A percentile compares a stretch with the other conserved stretches of the same genome.
Evolutionary conservation across 805 yeast species (phyloP).

Genomic region (Candida germanica): DNA sequence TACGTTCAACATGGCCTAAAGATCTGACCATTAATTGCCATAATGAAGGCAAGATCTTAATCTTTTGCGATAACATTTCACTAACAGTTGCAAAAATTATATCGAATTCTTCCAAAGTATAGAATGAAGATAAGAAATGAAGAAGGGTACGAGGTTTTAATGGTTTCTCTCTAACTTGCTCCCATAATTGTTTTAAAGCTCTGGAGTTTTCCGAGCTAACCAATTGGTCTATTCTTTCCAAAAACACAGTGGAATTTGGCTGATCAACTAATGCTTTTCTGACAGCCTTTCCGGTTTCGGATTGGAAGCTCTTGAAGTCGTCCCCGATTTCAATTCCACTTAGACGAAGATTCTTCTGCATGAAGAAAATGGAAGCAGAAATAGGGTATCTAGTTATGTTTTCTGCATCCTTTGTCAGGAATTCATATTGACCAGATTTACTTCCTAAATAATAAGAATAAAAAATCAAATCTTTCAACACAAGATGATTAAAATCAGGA

Average conservation of each 20-base stretch:
- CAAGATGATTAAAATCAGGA: slow-evolving; percentile 3
- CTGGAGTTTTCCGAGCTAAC: slow-evolving; percentile 15
- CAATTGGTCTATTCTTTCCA: slow-evolving; percentile 21
- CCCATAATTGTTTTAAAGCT: slow-evolving; percentile 19
- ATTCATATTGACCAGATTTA: slow-evolving; percentile 11
- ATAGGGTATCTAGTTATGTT: slow-evolving; percentile 15
- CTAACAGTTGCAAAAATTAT: slow-evolving; percentile 48
- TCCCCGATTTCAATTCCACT: not conserved
- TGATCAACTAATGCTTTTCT: not conserved
- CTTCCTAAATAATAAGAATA: slow-evolving; percentile 33
- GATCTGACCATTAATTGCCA: slow-evolving; percentile 63
- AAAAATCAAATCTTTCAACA: slow-evolving; percentile 23
- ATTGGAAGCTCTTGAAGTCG: slow-evolving; percentile 7
- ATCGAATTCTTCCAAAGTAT: slow-evolving; percentile 29
- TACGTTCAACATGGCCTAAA: slow-evolving; percentile 33
- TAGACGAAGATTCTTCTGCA: not conserved
- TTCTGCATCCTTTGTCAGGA: slow-evolving; percentile 15
- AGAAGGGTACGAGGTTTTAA: slow-evolving; percentile 41
- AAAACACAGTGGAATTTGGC: slow-evolving; percentile 30
- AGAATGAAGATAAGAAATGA: slow-evolving; percentile 46
- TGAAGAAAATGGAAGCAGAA: not conserved
- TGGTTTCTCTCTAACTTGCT: slow-evolving; percentile 23
- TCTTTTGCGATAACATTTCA: not conserved
- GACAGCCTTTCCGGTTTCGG: not conserved
- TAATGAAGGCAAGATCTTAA: slow-evolving; percentile 21